Evolutionary conservation across 257 asterid species (phyloP), one percentile per base, ranked within the genome.

Genomic region (Linaria vulgaris): DNA sequence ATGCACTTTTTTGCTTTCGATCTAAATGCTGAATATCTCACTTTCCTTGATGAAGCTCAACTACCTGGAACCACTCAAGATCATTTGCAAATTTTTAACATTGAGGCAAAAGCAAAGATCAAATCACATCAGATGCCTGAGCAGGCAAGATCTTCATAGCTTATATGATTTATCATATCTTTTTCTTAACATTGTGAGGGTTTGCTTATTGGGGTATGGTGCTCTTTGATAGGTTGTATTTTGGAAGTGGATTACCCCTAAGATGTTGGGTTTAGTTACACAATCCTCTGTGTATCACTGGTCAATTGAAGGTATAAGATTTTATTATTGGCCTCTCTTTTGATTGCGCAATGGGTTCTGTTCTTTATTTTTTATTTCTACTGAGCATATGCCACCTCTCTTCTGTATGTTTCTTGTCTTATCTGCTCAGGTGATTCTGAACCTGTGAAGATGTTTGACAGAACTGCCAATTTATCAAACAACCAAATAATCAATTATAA

Each of bases 61-160:
- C 79, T 85, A 73, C 82, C 88, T 7, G 97, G 97, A 61, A 91
- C 97, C 43, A 85, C 84, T 59, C 96, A 88, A 74, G 97, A 91
- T 72, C 97, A 91, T 80, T 75, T 91, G 74, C 97, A 91, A 83
- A 91, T 91, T 74, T 91, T 91, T 74, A 91, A 91, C 80, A 91
- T 91, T 56, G 97, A 91, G 76, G 87, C 91, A 49, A 91, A 91
- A 67, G 91, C 94, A 49, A 91, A 91, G 64, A 75, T 91, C 74
- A 91, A 91, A 78, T 85, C 97, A 21, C 85, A 88, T 75, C 96
- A 88, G 84, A 91, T 91, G 97, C 94, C 97, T 56, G 96, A 91
- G 84, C 96, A 84, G 96, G 97, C 79, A 75, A 62, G 67, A 34
- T 69, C 38, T 55, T 64, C 15, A 67, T 20, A 9, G 63, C 21